A percentile compares a stretch with the other conserved stretches of the same genome.
Conservation (phyloP, 768 basidiomycete species). For the Lactarius quietus region DNA sequence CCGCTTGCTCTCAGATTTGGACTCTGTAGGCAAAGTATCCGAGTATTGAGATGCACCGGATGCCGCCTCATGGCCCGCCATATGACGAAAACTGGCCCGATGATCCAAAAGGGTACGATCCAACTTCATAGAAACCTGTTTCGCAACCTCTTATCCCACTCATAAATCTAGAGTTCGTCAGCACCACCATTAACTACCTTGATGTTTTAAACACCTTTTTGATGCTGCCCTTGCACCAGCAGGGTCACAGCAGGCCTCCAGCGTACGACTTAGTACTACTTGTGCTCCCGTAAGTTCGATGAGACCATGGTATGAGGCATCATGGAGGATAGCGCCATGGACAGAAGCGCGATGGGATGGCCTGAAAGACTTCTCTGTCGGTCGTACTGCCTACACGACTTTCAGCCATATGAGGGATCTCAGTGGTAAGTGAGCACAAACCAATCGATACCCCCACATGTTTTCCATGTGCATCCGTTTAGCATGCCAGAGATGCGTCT, state of each 20-base stretch:
- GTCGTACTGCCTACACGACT: constrained; percentile 62
- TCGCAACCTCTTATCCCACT: constrained; percentile 64
- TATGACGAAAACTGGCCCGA: constrained; percentile 68
- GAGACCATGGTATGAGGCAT: constrained; percentile 79
- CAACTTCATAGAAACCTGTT: constrained; percentile 61
- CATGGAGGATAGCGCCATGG: constrained; percentile 84
- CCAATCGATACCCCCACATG: constrained; percentile 89
- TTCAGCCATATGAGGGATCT: neutral
- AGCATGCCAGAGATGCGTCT: constrained; percentile 96
- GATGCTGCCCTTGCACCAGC: constrained; percentile 58
- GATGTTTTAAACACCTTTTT: constrained; percentile 44
- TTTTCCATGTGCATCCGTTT: constrained; percentile 95
- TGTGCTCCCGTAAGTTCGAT: constrained; percentile 72
- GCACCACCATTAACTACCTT: neutral
- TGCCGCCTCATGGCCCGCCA: constrained; percentile 51
- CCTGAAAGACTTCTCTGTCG: constrained; percentile 89
- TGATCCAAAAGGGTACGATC: constrained; percentile 59
- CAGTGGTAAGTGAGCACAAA: constrained; percentile 33
- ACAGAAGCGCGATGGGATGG: constrained; percentile 87
- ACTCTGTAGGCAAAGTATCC: neutral
- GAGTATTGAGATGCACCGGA: neutral
- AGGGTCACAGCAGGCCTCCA: constrained; percentile 61
- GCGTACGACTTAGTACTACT: constrained; percentile 45
- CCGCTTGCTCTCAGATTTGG: constrained; percentile 28
- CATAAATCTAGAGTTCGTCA: constrained; percentile 46